Conservation (phyloP, 768 basidiomycete genomes). For the Boletus reticuloceps region DNA sequence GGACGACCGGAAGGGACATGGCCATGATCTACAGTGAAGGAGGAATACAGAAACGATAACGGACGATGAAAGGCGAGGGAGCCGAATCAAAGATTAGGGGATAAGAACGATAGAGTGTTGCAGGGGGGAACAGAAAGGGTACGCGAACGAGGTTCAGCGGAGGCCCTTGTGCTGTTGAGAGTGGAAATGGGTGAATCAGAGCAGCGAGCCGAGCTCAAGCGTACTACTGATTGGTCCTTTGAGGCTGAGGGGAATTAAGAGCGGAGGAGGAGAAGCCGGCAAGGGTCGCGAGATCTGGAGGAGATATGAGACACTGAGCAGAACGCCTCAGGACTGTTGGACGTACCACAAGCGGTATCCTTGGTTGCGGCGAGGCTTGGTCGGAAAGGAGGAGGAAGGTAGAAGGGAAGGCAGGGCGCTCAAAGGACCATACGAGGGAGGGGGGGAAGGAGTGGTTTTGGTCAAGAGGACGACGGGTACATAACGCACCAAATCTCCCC, state of each 20-base stretch:
- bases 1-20: constrained; percentile 40
- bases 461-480: constrained; percentile 32
- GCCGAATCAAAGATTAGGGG: constrained; percentile 16
- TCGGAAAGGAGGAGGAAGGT: constrained; percentile 34
- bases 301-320: neutral
- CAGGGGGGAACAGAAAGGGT: constrained; percentile 30
- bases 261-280: constrained; percentile 69
- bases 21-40: constrained; percentile 27
- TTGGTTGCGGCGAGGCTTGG: constrained; percentile 46
- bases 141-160: constrained; percentile 48
- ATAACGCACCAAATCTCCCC: constrained; percentile 22
- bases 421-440: constrained; percentile 36
- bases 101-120: constrained; percentile 24
- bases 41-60: constrained; percentile 8
- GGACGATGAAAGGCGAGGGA: neutral
- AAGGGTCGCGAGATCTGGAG: constrained; percentile 90
- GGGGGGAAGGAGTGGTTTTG: constrained; percentile 22
- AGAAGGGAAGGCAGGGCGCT: constrained; percentile 26
- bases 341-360: constrained; percentile 51
- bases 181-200: constrained; percentile 23
- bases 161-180: constrained; percentile 30
- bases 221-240: constrained; percentile 44
- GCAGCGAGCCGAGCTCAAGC: constrained; percentile 76
- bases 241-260: constrained; percentile 28
- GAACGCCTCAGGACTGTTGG: too few species aligned